phyloP scores from a whole-genome alignment of 2,329 filamentous ascomycete genomes.

The Penicillium hordei region DNA sequence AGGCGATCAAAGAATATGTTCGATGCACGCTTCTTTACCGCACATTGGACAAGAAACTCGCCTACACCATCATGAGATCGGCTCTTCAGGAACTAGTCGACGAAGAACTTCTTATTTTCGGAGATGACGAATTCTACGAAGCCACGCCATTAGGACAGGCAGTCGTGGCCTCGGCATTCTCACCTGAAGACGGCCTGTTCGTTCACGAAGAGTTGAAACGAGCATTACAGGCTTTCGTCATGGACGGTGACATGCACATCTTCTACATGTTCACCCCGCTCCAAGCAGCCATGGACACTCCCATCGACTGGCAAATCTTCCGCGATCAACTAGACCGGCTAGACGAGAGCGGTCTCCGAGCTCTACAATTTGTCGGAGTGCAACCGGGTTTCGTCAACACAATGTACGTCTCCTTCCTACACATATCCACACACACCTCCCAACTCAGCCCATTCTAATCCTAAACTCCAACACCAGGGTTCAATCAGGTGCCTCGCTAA shows the following conservation, averaged over 20 bases:
- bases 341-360: conserved; percentile 69
- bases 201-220: conserved; percentile 67
- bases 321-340: conserved; percentile 68
- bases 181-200: conserved; percentile 73
- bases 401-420: conserved; percentile 49
- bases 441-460: background rate
- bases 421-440: background rate
- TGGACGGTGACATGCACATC: conserved; percentile 79
- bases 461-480: conserved; percentile 51
- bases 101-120: conserved; percentile 56
- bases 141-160: conserved; percentile 68
- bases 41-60: conserved; percentile 52
- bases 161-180: conserved; percentile 69
- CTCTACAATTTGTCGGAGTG: conserved; percentile 66
- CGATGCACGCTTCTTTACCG: conserved; percentile 65
- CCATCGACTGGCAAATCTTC: conserved; percentile 71
- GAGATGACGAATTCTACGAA: conserved; percentile 54
- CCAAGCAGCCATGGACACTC: conserved; percentile 48
- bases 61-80: conserved; percentile 56
- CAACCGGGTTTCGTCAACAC: conserved; percentile 66
- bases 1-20: conserved; percentile 67
- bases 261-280: conserved; percentile 76
- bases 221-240: conserved; percentile 70
- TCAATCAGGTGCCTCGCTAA: conserved; percentile 61
- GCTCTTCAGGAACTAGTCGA: conserved; percentile 60